Base-by-base conservation (phyloP, 345 rosid genomes). In the Angophora floribunda region DNA sequence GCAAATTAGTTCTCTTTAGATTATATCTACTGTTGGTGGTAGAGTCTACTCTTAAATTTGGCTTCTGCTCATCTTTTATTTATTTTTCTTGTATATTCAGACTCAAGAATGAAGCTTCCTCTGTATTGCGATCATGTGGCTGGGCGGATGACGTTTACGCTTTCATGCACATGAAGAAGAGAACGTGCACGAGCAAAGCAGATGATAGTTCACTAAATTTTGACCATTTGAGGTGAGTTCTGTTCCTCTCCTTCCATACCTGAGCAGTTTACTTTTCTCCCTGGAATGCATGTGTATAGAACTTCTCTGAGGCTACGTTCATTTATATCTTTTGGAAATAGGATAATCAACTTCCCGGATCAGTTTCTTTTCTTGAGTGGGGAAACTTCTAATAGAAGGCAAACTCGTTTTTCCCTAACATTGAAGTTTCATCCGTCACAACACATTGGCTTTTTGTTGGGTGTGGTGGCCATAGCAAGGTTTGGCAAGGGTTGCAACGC, bases 111-210 rank as follows among this genome's bases (percentile, higher is more conserved):
- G 91, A 97, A 84, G 96, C 97, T 59, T 89, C 89, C 52, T 90
- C 95, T 78, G 91, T 91, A 88, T 90, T 98, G 93, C 92, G 85
- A 91, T 91, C 96, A 19, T 95, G 96, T 52, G 97, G 97, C 84
- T 98, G 99, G 98, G 92, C 88, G 61, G 93, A 92, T 82, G 89
- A 96, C 75, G 97, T 96, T 41, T 91, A 87, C 15, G 87, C 88
- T 86, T 94, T 92, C 91, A 96, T 98, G 99, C 89, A 88, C 80
- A 91, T 90, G 12, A 92, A 95, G 91, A 98, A 94, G 94, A 94
- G 95, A 89, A 51, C 91, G 61, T 92, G 92, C 55, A 55, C 89
- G 17, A 87, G 86, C 70, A 94, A 93, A 89, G 84, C 55, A 70
- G 96, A 91, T 75, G 91, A 86, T 59, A 82, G 85, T 50, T 92